These are phyloP conservation scores for Scheffersomyces lignosus DNA, from an alignment of 805 yeast genomes.

Conservation along the genomic window DNA sequence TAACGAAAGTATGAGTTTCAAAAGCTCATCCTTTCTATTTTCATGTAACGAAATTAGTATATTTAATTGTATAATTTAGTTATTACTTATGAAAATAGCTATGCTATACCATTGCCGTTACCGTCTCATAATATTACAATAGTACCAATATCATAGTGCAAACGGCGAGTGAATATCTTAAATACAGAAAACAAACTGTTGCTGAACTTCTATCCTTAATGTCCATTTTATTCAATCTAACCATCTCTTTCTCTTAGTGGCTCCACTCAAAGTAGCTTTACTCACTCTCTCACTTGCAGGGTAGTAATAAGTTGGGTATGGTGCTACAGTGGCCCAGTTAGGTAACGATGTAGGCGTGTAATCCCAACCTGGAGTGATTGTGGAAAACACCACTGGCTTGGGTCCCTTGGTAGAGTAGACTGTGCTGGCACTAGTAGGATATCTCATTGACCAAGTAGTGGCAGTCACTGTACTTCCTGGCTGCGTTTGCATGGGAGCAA, in stretches of 20 bases:
- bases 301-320: slow-evolving; percentile 64
- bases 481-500: slow-evolving; percentile 92
- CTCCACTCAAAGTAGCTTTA: slow-evolving; percentile 35
- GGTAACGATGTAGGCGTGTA: slow-evolving; percentile 61
- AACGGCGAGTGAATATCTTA: no score
- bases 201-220: no score
- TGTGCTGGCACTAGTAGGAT: slow-evolving; percentile 62
- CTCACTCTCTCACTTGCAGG: slow-evolving; percentile 56
- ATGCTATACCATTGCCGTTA: no score
- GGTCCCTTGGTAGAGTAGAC: slow-evolving; percentile 49
- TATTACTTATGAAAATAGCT: no score
- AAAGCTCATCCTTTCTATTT: no score
- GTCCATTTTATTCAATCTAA: no score
- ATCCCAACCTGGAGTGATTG: slow-evolving; percentile 84
- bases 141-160: no score
- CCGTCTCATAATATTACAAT: no score
- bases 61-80: no score
- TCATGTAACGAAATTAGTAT: no score
- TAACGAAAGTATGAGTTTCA: no score
- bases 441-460: slow-evolving; percentile 63
- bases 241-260: slow-evolving; percentile 40
- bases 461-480: slow-evolving; percentile 73
- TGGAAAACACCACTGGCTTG: slow-evolving; percentile 54
- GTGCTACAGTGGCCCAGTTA: slow-evolving; percentile 74
- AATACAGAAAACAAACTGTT: no score